A percentile compares a stretch with the other conserved stretches of the same genome.
Conservation (phyloP, 495 filamentous ascomycete genomes). For the Amorphotheca resinae region DNA sequence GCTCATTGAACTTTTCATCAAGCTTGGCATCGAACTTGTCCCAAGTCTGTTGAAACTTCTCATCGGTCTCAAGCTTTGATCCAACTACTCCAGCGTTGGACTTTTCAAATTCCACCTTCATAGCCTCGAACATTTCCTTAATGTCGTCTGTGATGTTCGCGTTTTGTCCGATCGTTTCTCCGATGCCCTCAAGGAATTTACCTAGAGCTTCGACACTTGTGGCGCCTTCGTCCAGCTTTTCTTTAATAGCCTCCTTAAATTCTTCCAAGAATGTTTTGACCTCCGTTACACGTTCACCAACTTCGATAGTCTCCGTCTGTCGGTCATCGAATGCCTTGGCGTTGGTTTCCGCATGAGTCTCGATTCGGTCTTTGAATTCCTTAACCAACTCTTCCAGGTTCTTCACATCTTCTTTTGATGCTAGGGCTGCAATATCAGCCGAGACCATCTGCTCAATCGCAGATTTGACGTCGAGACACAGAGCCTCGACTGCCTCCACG, state of each 20-base stretch:
- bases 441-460: constrained; percentile 58
- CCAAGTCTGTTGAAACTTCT: constrained; percentile 57
- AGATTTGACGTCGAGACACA: constrained; percentile 69
- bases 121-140: constrained; percentile 66
- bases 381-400: constrained; percentile 44
- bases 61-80: constrained; percentile 59
- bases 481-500: constrained; percentile 61
- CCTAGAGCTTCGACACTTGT: constrained; percentile 36
- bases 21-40: constrained; percentile 63
- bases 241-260: constrained; percentile 33
- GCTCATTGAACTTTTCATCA: constrained; percentile 63
- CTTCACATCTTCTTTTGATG: constrained; percentile 47
- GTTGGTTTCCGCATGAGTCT: constrained; percentile 57
- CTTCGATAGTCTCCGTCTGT: constrained; percentile 36
- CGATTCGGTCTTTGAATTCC: constrained; percentile 57
- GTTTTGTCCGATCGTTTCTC: constrained; percentile 44
- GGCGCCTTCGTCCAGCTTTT: constrained; percentile 38
- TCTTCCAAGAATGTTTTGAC: constrained; percentile 39
- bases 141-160: constrained; percentile 45
- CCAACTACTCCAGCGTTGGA: constrained; percentile 55
- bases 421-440: constrained; percentile 51
- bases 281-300: constrained; percentile 37
- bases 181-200: constrained; percentile 48
- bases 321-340: constrained; percentile 71
- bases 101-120: constrained; percentile 73